Conservation (phyloP, 768 basidiomycete genomes). For the Stropharia rugosoannulata region DNA sequence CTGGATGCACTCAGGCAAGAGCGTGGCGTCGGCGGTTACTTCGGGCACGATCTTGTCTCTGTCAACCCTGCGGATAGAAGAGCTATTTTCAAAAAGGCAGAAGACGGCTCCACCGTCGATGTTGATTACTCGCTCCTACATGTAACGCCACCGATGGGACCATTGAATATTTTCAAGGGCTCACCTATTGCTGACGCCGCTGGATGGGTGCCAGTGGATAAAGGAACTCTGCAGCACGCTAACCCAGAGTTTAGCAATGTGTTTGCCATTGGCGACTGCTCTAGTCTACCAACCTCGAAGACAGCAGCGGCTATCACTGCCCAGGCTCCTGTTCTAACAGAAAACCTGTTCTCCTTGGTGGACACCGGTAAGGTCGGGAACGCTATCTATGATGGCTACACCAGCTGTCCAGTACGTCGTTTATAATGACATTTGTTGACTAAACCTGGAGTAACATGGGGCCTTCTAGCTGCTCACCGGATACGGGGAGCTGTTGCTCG, state of each 20-base stretch:
- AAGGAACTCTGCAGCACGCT: constrained; percentile 76
- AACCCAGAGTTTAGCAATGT: constrained; percentile 82
- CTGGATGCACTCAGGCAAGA: constrained; percentile 73
- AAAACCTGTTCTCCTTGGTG: constrained; percentile 80
- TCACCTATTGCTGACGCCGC: constrained; percentile 76
- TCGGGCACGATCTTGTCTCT: constrained; percentile 80
- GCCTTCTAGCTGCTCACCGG: constrained; percentile 67
- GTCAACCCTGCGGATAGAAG: constrained; percentile 69
- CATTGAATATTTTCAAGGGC: constrained; percentile 74
- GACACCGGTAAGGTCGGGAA: constrained; percentile 67
- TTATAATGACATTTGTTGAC: constrained; percentile 1
- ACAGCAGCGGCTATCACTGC: constrained; percentile 93
- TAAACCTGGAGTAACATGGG: constrained; percentile 3
- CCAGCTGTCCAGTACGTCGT: constrained; percentile 75
- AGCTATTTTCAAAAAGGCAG: constrained; percentile 77
- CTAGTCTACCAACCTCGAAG: constrained; percentile 91
- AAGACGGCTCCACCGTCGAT: constrained; percentile 66
- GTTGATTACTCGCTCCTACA: constrained; percentile 85
- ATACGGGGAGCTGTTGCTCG: constrained; percentile 80
- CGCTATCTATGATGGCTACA: constrained; percentile 86
- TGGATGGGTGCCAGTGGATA: constrained; percentile 90
- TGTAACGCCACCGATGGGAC: constrained; percentile 91
- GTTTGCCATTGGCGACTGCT: constrained; percentile 91
- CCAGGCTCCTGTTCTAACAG: constrained; percentile 87
- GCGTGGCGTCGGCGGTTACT: constrained; percentile 78